phyloP scores from a whole-genome alignment of 805 yeast genomes.

The Isabelozyma pseudorhagii region DNA sequence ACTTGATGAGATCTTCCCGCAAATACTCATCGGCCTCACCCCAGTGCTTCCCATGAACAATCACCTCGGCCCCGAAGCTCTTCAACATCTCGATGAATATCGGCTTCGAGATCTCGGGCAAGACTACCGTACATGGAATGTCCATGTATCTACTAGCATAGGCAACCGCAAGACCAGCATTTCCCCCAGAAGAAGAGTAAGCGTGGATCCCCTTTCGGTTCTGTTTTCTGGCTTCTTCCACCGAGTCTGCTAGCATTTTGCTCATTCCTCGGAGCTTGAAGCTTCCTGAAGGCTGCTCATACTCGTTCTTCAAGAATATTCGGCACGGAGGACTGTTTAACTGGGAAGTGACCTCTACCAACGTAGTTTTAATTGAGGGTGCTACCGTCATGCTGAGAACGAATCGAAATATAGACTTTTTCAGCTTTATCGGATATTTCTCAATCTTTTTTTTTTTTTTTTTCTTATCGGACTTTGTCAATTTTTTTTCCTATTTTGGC shows the following conservation, averaged over 20 bases:
- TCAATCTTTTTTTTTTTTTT: no score
- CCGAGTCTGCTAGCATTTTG: conserved; percentile 34
- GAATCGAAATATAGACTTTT: no score
- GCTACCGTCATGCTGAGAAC: not conserved
- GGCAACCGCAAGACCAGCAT: conserved; percentile 36
- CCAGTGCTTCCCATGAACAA: conserved; percentile 25
- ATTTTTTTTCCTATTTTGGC: not conserved
- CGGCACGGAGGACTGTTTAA: conserved; percentile 32
- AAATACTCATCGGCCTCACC: conserved; percentile 29
- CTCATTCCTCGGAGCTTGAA: conserved; percentile 59
- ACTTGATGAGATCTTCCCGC: conserved; percentile 10
- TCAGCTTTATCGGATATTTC: no score
- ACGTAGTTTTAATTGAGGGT: conserved; percentile 11
- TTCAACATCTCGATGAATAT: conserved; percentile 15
- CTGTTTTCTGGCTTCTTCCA: conserved; percentile 20
- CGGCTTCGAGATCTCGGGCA: conserved; percentile 20
- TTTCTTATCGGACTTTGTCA: not conserved
- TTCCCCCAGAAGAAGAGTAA: conserved; percentile 32
- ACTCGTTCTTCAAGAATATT: conserved; percentile 47
- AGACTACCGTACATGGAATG: conserved; percentile 27
- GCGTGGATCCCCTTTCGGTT: conserved; percentile 15
- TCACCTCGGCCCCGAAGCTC: conserved; percentile 18
- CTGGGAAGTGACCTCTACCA: conserved; percentile 33
- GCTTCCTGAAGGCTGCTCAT: conserved; percentile 55
- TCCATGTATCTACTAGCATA: conserved; percentile 16